Percentiles rank a stretch among this genome's conserved stretches.
phyloP scores from a whole-genome alignment of 345 rosid genomes.

The Toxicodendron radicans region DNA sequence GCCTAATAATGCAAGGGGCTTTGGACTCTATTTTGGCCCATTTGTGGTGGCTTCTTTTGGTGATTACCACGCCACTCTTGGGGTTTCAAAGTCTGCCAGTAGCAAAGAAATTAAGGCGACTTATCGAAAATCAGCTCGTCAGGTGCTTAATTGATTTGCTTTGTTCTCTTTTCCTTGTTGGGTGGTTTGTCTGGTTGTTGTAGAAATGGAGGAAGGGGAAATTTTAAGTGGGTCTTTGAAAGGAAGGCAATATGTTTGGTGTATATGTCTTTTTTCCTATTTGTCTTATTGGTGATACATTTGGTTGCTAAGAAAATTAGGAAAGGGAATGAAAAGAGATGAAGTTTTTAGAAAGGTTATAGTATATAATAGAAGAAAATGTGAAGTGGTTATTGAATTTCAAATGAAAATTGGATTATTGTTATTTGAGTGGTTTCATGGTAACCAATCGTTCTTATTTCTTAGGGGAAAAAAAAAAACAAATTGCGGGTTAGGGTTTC shows the following conservation, averaged over 20 bases:
- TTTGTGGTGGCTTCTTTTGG: conserved; percentile 57
- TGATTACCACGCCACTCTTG: conserved; percentile 87
- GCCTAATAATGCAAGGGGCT: conserved; percentile 31
- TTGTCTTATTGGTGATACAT: neutral
- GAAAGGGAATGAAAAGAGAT: no score
- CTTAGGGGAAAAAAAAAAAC: no score
- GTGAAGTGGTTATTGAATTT: neutral
- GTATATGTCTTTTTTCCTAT: neutral
- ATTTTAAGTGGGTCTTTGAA: neutral
- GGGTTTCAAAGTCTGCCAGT: conserved; percentile 74
- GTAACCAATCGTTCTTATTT: no score
- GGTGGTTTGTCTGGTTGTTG: neutral
- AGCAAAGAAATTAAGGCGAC: conserved; percentile 88
- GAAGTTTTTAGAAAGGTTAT: no score
- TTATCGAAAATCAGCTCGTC: conserved; percentile 83
- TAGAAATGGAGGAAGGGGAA: neutral
- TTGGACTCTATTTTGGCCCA: conserved; percentile 36
- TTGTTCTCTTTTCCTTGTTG: neutral
- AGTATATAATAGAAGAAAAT: neutral
- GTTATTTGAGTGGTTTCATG: neutral
- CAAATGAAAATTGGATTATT: neutral
- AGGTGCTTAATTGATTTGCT: conserved; percentile 41
- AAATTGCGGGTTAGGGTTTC: no score
- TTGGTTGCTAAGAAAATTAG: neutral
- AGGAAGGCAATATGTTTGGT: neutral